phyloP scores from a whole-genome alignment of 495 filamentous ascomycete genomes.

The Cercophora sp. region DNA sequence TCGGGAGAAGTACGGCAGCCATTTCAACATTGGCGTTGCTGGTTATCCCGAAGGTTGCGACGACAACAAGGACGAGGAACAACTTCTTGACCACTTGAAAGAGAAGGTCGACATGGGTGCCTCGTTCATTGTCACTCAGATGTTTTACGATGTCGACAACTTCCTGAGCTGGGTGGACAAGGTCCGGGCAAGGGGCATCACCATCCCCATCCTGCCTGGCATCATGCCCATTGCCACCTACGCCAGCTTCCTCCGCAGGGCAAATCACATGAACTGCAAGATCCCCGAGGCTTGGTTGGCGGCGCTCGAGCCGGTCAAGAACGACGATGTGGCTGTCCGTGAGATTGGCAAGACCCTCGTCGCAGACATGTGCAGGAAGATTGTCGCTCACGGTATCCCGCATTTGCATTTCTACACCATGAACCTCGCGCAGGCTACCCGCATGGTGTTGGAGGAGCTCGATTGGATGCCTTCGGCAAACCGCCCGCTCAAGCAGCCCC shows the following conservation, averaged over 20 bases:
- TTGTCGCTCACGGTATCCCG: constrained; percentile 74
- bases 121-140: constrained; percentile 93
- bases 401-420: constrained; percentile 99
- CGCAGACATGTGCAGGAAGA: constrained; percentile 85
- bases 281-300: constrained; percentile 79
- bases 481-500: constrained; percentile 72
- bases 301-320: constrained; percentile 87
- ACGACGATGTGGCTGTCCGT: constrained; percentile 88
- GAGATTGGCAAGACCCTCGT: constrained; percentile 86
- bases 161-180: constrained; percentile 88
- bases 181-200: constrained; percentile 79
- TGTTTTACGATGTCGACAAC: constrained; percentile 98
- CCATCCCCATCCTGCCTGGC: constrained; percentile 86
- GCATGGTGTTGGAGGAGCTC: constrained; percentile 88
- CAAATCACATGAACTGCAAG: constrained; percentile 79
- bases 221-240: constrained; percentile 99
- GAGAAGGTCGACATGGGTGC: constrained; percentile 96
- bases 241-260: constrained; percentile 81
- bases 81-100: constrained; percentile 87
- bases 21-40: constrained; percentile 97
- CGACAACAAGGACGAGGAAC: constrained; percentile 79
- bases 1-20: constrained; percentile 79
- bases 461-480: constrained; percentile 69
- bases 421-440: constrained; percentile 94
- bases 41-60: constrained; percentile 97